phyloP scores from a whole-genome alignment of 176 grass and related monocot genomes.

The Rhynchospora tenuis region DNA sequence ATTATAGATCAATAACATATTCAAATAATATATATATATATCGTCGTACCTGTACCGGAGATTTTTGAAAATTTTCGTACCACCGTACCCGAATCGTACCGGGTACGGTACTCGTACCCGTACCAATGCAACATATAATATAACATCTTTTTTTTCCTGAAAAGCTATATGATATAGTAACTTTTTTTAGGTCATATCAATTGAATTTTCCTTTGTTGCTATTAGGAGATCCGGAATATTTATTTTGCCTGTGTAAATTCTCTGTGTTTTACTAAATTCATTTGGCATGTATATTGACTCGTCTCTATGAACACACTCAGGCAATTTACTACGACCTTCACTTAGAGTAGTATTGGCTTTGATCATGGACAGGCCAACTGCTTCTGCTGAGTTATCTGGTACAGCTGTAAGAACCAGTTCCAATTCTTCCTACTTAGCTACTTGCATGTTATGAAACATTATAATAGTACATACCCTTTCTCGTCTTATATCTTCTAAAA shows the following conservation, averaged over 20 bases:
- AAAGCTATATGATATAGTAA: not conserved
- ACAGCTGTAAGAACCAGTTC: not conserved
- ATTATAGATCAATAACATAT: no score
- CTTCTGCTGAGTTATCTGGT: not conserved
- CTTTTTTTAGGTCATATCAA: not conserved
- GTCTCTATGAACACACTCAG: not conserved
- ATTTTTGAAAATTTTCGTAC: no score
- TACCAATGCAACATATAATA: no score
- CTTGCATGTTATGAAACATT: not conserved
- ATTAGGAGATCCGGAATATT: not conserved
- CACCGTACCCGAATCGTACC: no score
- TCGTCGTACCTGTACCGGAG: no score
- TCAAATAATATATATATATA: no score
- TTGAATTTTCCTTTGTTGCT: not conserved
- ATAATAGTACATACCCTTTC: not conserved
- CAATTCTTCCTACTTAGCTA: not conserved
- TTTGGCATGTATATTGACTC: not conserved
- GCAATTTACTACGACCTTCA: not conserved
- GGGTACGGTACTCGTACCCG: no score
- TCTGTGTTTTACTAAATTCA: not conserved
- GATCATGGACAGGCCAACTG: not conserved
- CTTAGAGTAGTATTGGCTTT: not conserved
- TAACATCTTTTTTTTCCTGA: not conserved
- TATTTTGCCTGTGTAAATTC: not conserved
- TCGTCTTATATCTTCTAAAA: not conserved